Base-by-base conservation (phyloP, 2,329 filamentous ascomycete species). In the Lomentospora prolificans region DNA sequence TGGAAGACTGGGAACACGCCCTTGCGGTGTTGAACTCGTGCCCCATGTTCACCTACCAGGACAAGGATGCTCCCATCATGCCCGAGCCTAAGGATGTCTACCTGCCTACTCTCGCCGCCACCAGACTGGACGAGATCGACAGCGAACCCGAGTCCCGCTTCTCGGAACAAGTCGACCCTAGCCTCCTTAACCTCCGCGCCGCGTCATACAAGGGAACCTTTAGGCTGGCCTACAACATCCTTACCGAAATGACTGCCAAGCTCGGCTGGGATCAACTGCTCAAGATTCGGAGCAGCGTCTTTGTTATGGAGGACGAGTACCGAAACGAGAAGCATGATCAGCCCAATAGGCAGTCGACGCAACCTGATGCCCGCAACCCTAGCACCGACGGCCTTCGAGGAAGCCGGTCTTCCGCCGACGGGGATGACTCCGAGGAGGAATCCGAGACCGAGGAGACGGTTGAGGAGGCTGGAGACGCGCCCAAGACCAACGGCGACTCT, bases 261-360 rank as follows among this genome's bases (percentile, higher is more conserved):
- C 96, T 99, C 63, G 94, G 94, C 39, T 99, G 94, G 94, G 94
- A 99, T 64, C 90, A 96, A 66, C 78, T 99, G 22, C 76, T 99
- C 53, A 95, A 90, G 70, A 96, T 95, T 64, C 82, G 94, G 62
- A 97, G 92, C 73, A 91, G 92, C 60, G 94, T 99, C 1, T 99
- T 99, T 64, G 94, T 99, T 51, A 99, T 99, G 94, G 94, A 99
- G 69, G 94, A 99, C 66, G 94, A 99, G 69, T 99, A 99, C 67
- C 84, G 94, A 51, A 87, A 86, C 57, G 94, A 97, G 72, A 89
- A 88, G 70, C 84, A 88, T 57, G 82, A 85, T 59, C 70, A 75
- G 24, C 72, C 73, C 17, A 70, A 22, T 4, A 33, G 30, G 8
- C 19, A 25, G 12, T 22, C 55, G 1, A 53, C 51, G 3, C 14